These are phyloP conservation scores for Fusarium sp. DNA, from an alignment of 2,329 filamentous ascomycete species.

Conservation along the genomic window DNA sequence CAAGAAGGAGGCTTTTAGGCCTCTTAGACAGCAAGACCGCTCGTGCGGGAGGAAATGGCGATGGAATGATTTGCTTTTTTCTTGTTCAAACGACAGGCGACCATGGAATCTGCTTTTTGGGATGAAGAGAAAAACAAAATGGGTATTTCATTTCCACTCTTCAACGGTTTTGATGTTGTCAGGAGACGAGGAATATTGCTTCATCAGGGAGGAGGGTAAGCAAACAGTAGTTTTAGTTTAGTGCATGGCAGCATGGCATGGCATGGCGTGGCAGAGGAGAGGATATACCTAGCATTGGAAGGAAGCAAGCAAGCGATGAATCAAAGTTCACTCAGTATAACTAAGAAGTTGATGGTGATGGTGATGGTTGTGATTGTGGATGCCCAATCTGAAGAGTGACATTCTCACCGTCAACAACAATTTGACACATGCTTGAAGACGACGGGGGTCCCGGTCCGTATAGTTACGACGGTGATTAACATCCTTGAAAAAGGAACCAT, in stretches of 20 bases:
- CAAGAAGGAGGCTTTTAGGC: slow-evolving; percentile 36
- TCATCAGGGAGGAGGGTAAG: background rate
- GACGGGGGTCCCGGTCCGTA: background rate
- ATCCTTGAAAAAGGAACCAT: background rate
- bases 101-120: slow-evolving; percentile 1
- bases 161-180: slow-evolving; percentile 6
- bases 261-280: background rate
- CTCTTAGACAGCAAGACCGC: slow-evolving; percentile 45
- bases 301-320: slow-evolving; percentile 22
- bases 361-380: background rate
- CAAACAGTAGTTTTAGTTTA: slow-evolving; percentile 7
- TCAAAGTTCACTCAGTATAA: background rate
- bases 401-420: background rate
- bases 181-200: background rate
- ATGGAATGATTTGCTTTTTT: slow-evolving; percentile 24
- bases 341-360: background rate
- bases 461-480: background rate
- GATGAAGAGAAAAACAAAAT: slow-evolving; percentile 26
- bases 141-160: slow-evolving; percentile 18
- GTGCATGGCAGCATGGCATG: slow-evolving; percentile 2
- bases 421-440: background rate
- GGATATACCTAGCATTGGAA: slow-evolving; percentile 20
- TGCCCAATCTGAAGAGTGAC: background rate
- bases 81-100: slow-evolving; percentile 3
- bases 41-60: slow-evolving; percentile 41